Evolutionary conservation across 495 filamentous ascomycete species (phyloP), one percentile per base, ranked within the genome.

Genomic region (Aspergillus steynii): DNA sequence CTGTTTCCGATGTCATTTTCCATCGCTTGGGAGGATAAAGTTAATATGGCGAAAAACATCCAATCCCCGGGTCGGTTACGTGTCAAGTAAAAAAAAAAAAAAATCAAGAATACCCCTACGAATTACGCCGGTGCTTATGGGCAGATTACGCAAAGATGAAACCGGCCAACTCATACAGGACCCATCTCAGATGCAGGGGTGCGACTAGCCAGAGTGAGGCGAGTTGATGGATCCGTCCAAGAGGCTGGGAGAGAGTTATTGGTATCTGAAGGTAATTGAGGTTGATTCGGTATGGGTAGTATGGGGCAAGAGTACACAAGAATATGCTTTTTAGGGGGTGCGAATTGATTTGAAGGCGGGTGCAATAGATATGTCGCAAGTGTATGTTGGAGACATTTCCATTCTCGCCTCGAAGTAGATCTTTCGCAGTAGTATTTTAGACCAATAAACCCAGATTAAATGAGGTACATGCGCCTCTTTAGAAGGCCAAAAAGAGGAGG

Each of bases 81-180:
- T 59, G 56, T 59, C 55, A 56, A 50, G 31, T 12, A 50, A 28
- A 28, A 50, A 50, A 50, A 50, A 50, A 27, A 50, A 28, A 28
- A 50, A 50, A 50, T 49, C 29, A 46, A 57, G 48, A 48, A 32
- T 31, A 31, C 10, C 28, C 28, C 46, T 32, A 8, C 25, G 27
- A 58, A 25, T 34, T 58, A 45, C 31, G 45, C 50, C 46, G 32
- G 29, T 48, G 46, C 46, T 25, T 50, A 50, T 50, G 26, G 55
- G 46, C 53, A 55, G 53, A 45, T 46, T 20, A 55, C 37, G 53
- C 32, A 14, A 29, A 32, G 46, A 46, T 55, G 27, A 34, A 45
- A 59, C 25, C 32, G 26, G 56, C 56, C 56, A 59, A 34, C n/a
- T 45, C 56, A 58, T 27, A 20, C 20, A 59, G 48, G 56, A 29